Evolutionary conservation across 306 rosid species (phyloP).

Genomic region (Dalbergia cochinchinensis): DNA sequence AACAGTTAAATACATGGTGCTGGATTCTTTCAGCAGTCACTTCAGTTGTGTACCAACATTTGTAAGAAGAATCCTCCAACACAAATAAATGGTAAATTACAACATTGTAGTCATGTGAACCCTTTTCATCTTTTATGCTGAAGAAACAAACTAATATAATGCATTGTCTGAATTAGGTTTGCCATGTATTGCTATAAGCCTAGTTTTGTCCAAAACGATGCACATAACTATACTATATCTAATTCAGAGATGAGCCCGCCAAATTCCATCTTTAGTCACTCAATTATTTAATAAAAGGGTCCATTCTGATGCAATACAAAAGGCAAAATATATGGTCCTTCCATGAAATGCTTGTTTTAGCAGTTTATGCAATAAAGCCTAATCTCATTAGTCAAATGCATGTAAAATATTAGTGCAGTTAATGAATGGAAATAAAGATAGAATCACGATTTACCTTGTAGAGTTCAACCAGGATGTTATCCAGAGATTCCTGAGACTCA

Average conservation of each 20-base stretch:
- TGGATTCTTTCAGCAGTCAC: constrained; percentile 1
- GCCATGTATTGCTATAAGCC: neutral
- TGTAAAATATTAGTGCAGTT: neutral
- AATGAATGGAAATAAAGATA: constrained; percentile 1
- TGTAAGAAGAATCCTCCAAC: neutral
- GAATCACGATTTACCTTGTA: constrained; percentile 68
- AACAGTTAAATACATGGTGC: constrained; percentile 11
- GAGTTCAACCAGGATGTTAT: constrained; percentile 84
- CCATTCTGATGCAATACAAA: neutral
- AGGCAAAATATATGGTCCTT: neutral
- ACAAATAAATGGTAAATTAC: neutral
- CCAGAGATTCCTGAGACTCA: constrained; percentile 90
- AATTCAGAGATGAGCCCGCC: neutral
- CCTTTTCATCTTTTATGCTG: neutral
- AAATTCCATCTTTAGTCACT: neutral
- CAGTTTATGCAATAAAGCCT: constrained; percentile 7
- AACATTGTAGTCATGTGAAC: neutral
- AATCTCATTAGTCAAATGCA: constrained; percentile 13
- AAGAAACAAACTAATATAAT: neutral
- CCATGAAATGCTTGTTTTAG: neutral
- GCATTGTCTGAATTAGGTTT: neutral
- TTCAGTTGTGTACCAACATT: neutral
- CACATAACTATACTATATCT: neutral
- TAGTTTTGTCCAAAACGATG: neutral
- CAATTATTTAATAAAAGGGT: neutral